A percentile compares a stretch with the other conserved stretches of the same genome.
phyloP scores from a whole-genome alignment of 192 early-diverging fungal species.

The Coemansia sp. region DNA sequence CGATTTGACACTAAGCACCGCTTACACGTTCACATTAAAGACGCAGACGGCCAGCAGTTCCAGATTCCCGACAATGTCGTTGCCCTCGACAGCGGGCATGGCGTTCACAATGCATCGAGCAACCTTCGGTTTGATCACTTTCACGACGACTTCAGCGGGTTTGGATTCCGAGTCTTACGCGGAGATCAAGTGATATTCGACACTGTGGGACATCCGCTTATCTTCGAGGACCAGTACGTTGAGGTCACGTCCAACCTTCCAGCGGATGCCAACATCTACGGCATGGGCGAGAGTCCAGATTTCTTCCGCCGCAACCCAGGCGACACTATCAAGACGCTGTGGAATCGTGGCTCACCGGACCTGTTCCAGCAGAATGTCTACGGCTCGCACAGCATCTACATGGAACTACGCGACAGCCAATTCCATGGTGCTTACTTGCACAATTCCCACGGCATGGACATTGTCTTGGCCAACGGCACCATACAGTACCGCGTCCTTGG shows the following conservation, averaged over 20 bases:
- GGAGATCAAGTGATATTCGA: constrained; percentile 34
- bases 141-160: constrained; percentile 22
- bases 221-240: constrained; percentile 69
- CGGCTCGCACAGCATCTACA: constrained; percentile 65
- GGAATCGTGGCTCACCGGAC: constrained; percentile 53
- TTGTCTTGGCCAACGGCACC: constrained; percentile 49
- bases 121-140: constrained; percentile 17
- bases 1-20: constrained; percentile 58
- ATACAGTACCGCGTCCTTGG: constrained; percentile 69
- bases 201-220: constrained; percentile 46
- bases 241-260: constrained; percentile 64
- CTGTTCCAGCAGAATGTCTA: constrained; percentile 61
- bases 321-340: constrained; percentile 48
- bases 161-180: constrained; percentile 40
- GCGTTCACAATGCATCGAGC: constrained; percentile 9
- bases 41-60: constrained; percentile 36
- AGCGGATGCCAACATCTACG: constrained; percentile 64
- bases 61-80: constrained; percentile 48
- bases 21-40: constrained; percentile 59
- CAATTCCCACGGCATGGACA: constrained; percentile 73
- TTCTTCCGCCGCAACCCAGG: constrained; percentile 56
- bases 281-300: constrained; percentile 64
- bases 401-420: constrained; percentile 61
- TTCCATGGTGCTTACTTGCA: constrained; percentile 61
- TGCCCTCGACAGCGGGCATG: constrained; percentile 18